Conservation (phyloP, 495 filamentous ascomycete genomes). For the Penicillium bialowiezense region DNA sequence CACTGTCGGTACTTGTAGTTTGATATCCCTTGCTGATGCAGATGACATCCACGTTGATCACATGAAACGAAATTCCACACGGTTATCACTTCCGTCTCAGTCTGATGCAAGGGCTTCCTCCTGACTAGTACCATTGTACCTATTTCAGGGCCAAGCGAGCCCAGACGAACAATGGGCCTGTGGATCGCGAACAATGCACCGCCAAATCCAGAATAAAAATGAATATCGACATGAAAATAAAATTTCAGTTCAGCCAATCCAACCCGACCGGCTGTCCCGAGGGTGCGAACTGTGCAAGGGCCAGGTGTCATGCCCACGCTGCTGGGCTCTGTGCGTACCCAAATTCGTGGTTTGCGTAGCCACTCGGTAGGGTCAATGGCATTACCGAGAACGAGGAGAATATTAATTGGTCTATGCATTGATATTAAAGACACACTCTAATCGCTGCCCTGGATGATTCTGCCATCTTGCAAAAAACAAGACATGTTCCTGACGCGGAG, state of each 20-base stretch:
- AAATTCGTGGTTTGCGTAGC: slow-evolving; percentile 12
- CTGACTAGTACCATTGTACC: neutral
- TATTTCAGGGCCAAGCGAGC: slow-evolving; percentile 10
- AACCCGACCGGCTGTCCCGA: slow-evolving; percentile 1
- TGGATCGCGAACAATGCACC: slow-evolving; percentile 1
- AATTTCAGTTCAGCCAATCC: neutral
- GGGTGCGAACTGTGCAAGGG: slow-evolving; percentile 13
- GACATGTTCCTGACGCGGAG: neutral
- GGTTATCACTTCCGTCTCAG: neutral
- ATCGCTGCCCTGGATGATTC: neutral
- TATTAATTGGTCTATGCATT: neutral
- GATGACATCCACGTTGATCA: slow-evolving; percentile 16
- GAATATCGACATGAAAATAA: neutral
- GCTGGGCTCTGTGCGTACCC: slow-evolving; percentile 7
- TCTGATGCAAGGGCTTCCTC: slow-evolving; percentile 15
- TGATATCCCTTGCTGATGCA: slow-evolving; percentile 7
- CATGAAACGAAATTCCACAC: neutral
- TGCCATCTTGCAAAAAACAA: too few species aligned
- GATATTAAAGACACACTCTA: neutral
- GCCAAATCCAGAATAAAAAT: too few species aligned
- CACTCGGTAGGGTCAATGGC: slow-evolving; percentile 13
- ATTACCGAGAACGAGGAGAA: neutral
- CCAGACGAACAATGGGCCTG: slow-evolving; percentile 12
- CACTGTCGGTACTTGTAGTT: too few species aligned
- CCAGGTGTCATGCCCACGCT: slow-evolving; percentile 26